These are phyloP conservation scores for Paecilomyces sp. DNA, from an alignment of 2,329 filamentous ascomycete genomes.

Conservation along the genomic window DNA sequence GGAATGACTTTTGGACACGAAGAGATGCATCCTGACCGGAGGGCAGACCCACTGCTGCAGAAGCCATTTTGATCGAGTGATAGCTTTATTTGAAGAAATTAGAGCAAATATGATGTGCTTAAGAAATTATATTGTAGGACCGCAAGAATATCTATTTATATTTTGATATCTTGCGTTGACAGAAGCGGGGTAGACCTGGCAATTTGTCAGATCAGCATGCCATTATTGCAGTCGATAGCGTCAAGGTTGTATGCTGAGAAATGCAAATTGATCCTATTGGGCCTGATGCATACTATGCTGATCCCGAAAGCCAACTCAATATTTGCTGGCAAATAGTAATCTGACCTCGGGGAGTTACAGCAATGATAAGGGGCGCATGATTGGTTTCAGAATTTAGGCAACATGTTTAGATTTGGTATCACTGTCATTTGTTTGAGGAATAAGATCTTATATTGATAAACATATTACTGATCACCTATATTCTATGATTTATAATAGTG, in stretches of 20 bases:
- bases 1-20: constrained; percentile 7
- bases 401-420: neutral
- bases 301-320: neutral
- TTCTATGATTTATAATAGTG: constrained; percentile 10
- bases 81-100: neutral
- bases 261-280: constrained; percentile 10
- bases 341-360: neutral
- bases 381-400: neutral
- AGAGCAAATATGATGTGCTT: neutral
- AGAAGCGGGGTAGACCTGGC: constrained; percentile 8
- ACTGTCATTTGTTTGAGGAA: neutral
- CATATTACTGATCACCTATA: neutral
- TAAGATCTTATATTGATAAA: neutral
- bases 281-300: neutral
- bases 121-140: neutral
- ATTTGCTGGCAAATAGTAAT: neutral
- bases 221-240: constrained; percentile 11
- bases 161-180: neutral
- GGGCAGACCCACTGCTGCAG: constrained; percentile 20
- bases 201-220: constrained; percentile 29
- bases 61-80: constrained; percentile 15
- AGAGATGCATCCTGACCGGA: constrained; percentile 5
- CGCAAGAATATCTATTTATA: neutral
- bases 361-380: neutral
- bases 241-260: constrained; percentile 21